phyloP scores from a whole-genome alignment of 805 yeast genomes.

The Ogataea nonfermentans region DNA sequence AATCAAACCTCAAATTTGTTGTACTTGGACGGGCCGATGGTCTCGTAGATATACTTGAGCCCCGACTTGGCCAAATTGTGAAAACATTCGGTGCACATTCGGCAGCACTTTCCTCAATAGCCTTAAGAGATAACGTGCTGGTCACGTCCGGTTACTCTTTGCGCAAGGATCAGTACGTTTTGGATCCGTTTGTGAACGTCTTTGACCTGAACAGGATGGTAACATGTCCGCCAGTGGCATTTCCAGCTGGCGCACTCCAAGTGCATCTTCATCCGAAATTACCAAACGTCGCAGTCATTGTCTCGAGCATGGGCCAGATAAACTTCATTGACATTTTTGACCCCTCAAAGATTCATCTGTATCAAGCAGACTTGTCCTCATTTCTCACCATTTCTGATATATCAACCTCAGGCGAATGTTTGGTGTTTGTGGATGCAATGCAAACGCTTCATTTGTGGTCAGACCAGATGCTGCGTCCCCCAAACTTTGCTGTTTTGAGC shows the following conservation, averaged over 20 bases:
- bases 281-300: conserved; percentile 71
- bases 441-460: conserved; percentile 71
- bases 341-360: conserved; percentile 63
- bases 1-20: conserved; percentile 50
- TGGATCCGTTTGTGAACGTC: conserved; percentile 81
- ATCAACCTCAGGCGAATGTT: conserved; percentile 71
- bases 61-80: conserved; percentile 44
- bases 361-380: conserved; percentile 59
- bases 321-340: conserved; percentile 83
- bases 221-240: conserved; percentile 75
- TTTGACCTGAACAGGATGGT: conserved; percentile 75
- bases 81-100: conserved; percentile 59
- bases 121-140: conserved; percentile 60
- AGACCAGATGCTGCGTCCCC: conserved; percentile 41
- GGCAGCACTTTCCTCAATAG: conserved; percentile 61
- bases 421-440: conserved; percentile 65
- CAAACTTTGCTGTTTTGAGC: conserved; percentile 36
- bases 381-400: conserved; percentile 51
- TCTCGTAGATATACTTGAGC: conserved; percentile 61
- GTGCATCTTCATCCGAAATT: conserved; percentile 84
- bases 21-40: conserved; percentile 62
- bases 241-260: conserved; percentile 85
- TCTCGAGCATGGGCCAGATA: conserved; percentile 75
- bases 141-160: conserved; percentile 81
- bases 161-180: conserved; percentile 53